These are phyloP conservation scores for Aspergillus sp. DNA, from an alignment of 2,329 filamentous ascomycete species.

Conservation along the genomic window DNA sequence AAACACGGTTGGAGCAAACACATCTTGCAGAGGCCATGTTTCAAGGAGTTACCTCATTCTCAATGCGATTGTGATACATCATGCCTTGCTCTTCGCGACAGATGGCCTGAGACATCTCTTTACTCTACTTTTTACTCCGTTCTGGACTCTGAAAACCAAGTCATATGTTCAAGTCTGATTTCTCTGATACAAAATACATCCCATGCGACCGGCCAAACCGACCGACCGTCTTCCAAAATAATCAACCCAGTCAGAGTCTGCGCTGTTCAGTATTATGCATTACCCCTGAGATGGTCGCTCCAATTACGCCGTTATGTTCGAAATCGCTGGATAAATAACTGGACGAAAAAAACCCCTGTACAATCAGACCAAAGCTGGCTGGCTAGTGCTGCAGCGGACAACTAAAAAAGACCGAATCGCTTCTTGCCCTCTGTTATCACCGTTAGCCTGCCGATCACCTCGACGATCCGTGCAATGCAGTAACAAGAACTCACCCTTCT, in stretches of 20 bases:
- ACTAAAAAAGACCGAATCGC: slow-evolving; percentile 10
- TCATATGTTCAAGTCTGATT: neutral
- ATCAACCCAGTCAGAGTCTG: neutral
- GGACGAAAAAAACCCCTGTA: neutral
- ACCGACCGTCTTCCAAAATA: neutral
- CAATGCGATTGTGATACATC: no score
- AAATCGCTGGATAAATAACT: neutral
- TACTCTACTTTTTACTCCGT: no score
- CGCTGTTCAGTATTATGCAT: neutral
- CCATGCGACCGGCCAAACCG: neutral
- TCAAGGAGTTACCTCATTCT: no score
- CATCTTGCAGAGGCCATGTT: no score
- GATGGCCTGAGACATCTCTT: no score
- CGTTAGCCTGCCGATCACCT: neutral
- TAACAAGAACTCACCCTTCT: slow-evolving; percentile 7
- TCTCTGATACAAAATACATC: neutral
- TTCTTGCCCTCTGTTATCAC: slow-evolving; percentile 7
- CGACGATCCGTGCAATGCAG: neutral
- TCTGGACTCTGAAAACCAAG: no score
- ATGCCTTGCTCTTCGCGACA: no score
- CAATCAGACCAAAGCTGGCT: neutral
- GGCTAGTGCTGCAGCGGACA: neutral
- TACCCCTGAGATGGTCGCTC: neutral
- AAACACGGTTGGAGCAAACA: no score
- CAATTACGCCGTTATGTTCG: neutral